Base-by-base conservation (phyloP, 2,329 filamentous ascomycete genomes). In the Penicillium frequentans region DNA sequence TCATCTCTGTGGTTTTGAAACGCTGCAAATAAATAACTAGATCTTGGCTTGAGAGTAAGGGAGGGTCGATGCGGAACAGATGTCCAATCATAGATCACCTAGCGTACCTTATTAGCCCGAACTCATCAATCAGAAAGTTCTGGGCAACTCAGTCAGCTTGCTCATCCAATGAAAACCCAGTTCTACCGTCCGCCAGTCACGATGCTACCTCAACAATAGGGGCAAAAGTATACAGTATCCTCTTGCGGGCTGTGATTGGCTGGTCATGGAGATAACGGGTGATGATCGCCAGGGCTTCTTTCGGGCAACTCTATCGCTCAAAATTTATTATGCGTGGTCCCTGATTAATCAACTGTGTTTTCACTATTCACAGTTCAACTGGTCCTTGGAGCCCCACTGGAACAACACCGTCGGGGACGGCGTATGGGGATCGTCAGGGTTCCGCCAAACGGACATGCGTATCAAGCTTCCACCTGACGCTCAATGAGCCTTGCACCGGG, bases 221-320 rank as follows among this genome's bases (percentile, higher is more conserved):
- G 54, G 50, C 39, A 50, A 62, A 59, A 42, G 53, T 56, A 43
- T 53, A 49, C 27, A 35, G 11, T 11, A 50, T 53, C 35, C 42
- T 24, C 16, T 9, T 47, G 54, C 1, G 9, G 29, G 27, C 6
- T n/a, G 5, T 60, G 56, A 66, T 66, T 66, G 64, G 64, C 54
- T 13, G 23, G 14, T 27, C 27, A 24, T 46, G 49, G 48, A 60
- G 55, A 65, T 64, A 60, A 64, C 56, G 50, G 59, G 47, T n/a
- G 33, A 58, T 55, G 64, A 66, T 66, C 63, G 53, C 49, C 64
- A 66, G 58, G 60, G 63, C 42, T 43, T 37, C 47, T 39, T 26
- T 48, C 26, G 24, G 26, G 19, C 45, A 10, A 21, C 14, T 47
- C 27, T 14, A 48, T 33, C 27, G 2, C 27, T 31, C 43, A 27